Evolutionary conservation across 1,284 basidiomycete genomes (phyloP).

Genomic region (Boletus smithii): DNA sequence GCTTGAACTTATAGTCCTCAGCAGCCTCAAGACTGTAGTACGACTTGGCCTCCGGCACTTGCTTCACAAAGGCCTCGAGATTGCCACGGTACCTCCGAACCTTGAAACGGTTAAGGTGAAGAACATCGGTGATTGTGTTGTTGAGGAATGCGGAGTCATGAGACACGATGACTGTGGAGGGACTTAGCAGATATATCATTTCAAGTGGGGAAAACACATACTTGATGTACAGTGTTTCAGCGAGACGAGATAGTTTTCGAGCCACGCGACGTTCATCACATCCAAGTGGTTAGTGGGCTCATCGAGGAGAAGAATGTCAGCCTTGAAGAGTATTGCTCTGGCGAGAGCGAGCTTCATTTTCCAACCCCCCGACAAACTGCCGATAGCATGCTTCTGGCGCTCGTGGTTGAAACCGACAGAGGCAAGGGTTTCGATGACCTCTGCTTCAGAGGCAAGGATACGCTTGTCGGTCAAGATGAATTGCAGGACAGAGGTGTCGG

Average conservation of each 20-base stretch:
- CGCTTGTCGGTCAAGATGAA: constrained; percentile 90
- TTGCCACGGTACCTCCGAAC: constrained; percentile 96
- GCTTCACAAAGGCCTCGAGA: constrained; percentile 93
- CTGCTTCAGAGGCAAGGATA: constrained; percentile 68
- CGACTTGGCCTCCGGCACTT: constrained; percentile 95
- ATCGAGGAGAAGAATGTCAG: constrained; percentile 94
- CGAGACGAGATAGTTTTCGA: constrained; percentile 90
- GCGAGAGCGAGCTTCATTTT: constrained; percentile 99
- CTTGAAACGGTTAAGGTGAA: constrained; percentile 99
- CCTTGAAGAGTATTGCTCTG: constrained; percentile 98
- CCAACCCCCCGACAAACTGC: constrained; percentile 98
- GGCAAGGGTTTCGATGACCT: constrained; percentile 77
- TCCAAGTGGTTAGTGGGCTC: constrained; percentile 99
- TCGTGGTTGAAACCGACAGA: constrained; percentile 90
- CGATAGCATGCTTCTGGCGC: constrained; percentile 83
- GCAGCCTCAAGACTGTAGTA: constrained; percentile 94
- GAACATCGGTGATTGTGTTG: constrained; percentile 97
- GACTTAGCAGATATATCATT: constrained; percentile 19
- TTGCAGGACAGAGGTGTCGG: constrained; percentile 84
- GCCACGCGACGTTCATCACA: constrained; percentile 95
- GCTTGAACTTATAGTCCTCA: constrained; percentile 96
- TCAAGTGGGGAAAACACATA: constrained; percentile 38
- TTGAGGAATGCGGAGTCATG: constrained; percentile 99
- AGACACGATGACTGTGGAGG: constrained; percentile 79
- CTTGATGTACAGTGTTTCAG: constrained; percentile 92